phyloP scores from a whole-genome alignment of 1,139 yeast genomes.

The Kurtzmaniella quercitrusa region DNA sequence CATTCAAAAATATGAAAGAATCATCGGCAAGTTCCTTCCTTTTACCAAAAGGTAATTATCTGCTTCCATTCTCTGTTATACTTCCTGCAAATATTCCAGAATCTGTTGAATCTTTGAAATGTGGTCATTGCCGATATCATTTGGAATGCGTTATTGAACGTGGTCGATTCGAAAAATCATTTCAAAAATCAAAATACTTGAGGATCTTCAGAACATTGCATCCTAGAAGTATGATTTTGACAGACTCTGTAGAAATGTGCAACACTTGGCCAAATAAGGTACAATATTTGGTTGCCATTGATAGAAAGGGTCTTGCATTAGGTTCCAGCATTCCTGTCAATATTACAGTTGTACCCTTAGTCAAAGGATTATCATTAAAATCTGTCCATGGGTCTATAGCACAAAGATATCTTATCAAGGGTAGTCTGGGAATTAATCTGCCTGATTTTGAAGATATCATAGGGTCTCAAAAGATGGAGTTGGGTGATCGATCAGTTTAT shows the following conservation, averaged over 20 bases:
- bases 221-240: conserved; percentile 44
- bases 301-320: conserved; percentile 56
- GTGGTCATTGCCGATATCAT: conserved; percentile 54
- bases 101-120: conserved; percentile 60
- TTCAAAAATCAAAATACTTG: conserved; percentile 29
- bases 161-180: conserved; percentile 44
- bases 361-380: conserved; percentile 50
- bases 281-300: conserved; percentile 57
- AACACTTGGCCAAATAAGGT: conserved; percentile 64
- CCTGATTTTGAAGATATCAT: conserved; percentile 42
- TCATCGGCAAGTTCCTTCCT: conserved; percentile 33
- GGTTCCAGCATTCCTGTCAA: conserved; percentile 54
- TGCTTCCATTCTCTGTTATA: conserved; percentile 53
- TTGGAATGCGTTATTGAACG: conserved; percentile 54
- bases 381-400: conserved; percentile 46
- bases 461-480: conserved; percentile 25
- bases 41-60: conserved; percentile 63
- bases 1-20: conserved; percentile 23
- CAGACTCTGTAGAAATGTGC: conserved; percentile 55
- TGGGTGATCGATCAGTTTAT: conserved; percentile 25
- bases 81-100: conserved; percentile 63
- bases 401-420: conserved; percentile 45
- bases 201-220: conserved; percentile 49
- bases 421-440: conserved; percentile 29
- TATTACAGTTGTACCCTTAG: conserved; percentile 54